Evolutionary conservation across 2,329 filamentous ascomycete species (phyloP).

Genomic region (Cyphellophora attinorum): DNA sequence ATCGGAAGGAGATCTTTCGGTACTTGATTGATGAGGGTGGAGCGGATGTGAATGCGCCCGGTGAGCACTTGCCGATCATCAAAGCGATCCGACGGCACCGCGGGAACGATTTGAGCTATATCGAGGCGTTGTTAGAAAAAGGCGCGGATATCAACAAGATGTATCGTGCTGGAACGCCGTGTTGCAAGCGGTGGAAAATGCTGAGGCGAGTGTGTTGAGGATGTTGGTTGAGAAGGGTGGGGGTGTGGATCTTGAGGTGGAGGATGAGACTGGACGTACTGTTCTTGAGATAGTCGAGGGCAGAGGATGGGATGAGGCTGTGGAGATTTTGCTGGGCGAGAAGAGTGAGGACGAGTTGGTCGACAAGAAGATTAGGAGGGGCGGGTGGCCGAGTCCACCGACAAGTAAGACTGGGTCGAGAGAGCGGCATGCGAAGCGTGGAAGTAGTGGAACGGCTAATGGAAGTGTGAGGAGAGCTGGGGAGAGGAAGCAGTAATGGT

Average conservation of each 20-base stretch:
- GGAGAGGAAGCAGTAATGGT: too few relatives aligned
- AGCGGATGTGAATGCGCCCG: slow-evolving; percentile 57
- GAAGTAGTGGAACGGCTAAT: too few relatives aligned
- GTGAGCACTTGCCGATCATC: slow-evolving; percentile 62
- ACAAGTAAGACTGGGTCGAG: too few relatives aligned
- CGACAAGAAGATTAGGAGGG: too few relatives aligned
- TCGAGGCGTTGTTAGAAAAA: slow-evolving; percentile 52
- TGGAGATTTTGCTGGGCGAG: slow-evolving; percentile 31
- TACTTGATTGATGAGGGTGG: slow-evolving; percentile 53
- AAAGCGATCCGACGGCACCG: slow-evolving; percentile 55
- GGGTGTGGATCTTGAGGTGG: slow-evolving; percentile 30
- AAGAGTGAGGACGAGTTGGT: too few relatives aligned
- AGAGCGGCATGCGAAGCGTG: too few relatives aligned
- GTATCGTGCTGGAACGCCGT: slow-evolving; percentile 57
- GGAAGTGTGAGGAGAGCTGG: too few relatives aligned
- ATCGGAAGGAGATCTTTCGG: slow-evolving; percentile 49
- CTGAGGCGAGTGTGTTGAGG: slow-evolving; percentile 45
- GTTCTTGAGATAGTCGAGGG: slow-evolving; percentile 50
- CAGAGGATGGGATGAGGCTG: slow-evolving; percentile 50
- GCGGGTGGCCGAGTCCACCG: too few relatives aligned
- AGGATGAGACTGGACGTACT: slow-evolving; percentile 45
- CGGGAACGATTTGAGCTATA: slow-evolving; percentile 47
- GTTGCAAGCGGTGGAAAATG: slow-evolving; percentile 57
- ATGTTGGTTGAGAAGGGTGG: slow-evolving; percentile 29
- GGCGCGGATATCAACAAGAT: slow-evolving; percentile 61